Conservation (phyloP, 2,329 filamentous ascomycete species). For the Rhynchosporium graminicola region DNA sequence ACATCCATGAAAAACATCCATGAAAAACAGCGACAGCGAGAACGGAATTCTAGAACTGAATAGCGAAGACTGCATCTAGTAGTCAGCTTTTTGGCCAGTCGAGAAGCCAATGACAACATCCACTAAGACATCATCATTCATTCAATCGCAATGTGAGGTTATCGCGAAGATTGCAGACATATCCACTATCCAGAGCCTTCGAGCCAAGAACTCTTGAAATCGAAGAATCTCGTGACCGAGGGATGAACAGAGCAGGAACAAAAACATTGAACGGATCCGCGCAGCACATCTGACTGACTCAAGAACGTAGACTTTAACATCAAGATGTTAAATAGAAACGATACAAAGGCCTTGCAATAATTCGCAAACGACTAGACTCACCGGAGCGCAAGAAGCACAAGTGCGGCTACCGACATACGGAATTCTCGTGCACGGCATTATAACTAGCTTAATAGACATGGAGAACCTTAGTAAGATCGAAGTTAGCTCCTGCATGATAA, state of each 20-base stretch:
- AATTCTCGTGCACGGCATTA: conserved; percentile 21
- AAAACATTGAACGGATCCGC: conserved; percentile 17
- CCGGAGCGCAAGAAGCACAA: conserved; percentile 17
- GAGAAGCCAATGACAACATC: conserved; percentile 25
- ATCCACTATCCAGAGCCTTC: conserved; percentile 25
- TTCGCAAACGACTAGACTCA: conserved; percentile 20
- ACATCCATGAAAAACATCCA: background rate
- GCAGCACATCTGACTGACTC: conserved; percentile 20
- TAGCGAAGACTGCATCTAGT: conserved; percentile 7
- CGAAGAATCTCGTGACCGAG: conserved; percentile 26
- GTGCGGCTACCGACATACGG: conserved; percentile 24
- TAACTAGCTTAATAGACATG: too few relatives aligned
- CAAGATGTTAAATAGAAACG: conserved; percentile 17
- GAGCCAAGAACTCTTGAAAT: conserved; percentile 26
- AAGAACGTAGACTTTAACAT: conserved; percentile 25
- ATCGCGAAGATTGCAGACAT: conserved; percentile 28
- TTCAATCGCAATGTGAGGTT: conserved; percentile 29
- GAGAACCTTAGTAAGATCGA: too few relatives aligned
- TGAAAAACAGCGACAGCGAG: conserved; percentile 12
- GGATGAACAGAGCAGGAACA: conserved; percentile 28
- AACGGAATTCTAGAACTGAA: conserved; percentile 16
- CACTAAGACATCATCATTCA: conserved; percentile 22
- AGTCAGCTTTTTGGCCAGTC: conserved; percentile 11
- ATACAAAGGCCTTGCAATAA: conserved; percentile 19
- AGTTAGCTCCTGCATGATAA: too few relatives aligned